Base-by-base conservation (phyloP, 257 asterid genomes). In the Scutellaria galericulata region DNA sequence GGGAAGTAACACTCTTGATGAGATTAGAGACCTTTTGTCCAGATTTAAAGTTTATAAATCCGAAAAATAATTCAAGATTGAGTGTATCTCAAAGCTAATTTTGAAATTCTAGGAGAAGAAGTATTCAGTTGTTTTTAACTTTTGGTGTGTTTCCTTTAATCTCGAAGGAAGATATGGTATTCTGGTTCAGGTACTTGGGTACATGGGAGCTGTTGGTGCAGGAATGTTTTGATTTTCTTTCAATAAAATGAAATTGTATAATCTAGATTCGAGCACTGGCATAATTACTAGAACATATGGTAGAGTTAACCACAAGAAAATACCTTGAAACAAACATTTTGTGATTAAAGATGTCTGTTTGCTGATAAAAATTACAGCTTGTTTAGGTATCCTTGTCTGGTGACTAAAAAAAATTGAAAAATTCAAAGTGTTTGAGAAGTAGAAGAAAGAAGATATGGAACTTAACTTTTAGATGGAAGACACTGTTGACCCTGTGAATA, bases 61-160 rank as follows among this genome's bases (percentile, higher is more conserved):
- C 31, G n/a, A 2, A 11, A 57, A 7, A 11, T 15, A 47, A 42
- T 66, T 31, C 41, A 15, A 10, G 18, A 66, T 47, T 66, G 51
- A 55, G 22, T 56, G 69, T 51, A 20, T 58, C 20, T 42, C 6
- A 60, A 14, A 37, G 24, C 57, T 27, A 56, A 59, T 1, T 4
- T 14, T 68, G 41, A 57, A 53, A 73, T 41, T 52, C 5, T 41
- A 27, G 66, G 20, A 53, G 6, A 9, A 48, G 45, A 57, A 64
- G 18, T 54, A 6, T 22, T 44, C 35, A 10, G 6, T 0, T 2
- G 60, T 18, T 13, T 5, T 61, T 35, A 35, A 20, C 20, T 27
- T 53, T 15, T 18, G 40, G 20, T 9, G 20, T 58, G 31, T 15
- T 15, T 59, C 0, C 44, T 11, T 64, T 54, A 37, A 27, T 71